These are phyloP conservation scores for Coniella lustricola DNA, from an alignment of 2,329 filamentous ascomycete genomes.

Conservation along the genomic window DNA sequence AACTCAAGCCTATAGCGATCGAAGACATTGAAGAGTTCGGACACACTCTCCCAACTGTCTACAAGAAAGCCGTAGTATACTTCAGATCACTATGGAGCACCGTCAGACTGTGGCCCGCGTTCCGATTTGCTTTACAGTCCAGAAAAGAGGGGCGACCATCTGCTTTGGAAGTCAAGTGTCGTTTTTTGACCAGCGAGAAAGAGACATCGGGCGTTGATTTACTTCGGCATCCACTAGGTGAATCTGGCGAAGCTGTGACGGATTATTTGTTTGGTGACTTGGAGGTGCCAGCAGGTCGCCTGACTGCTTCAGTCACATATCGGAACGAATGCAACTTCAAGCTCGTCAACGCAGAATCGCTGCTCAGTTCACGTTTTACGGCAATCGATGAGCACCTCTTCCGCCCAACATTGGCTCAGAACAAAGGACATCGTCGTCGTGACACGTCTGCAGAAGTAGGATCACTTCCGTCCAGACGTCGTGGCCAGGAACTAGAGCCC, in stretches of 20 bases:
- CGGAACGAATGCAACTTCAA: slow-evolving; percentile 85
- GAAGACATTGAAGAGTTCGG: slow-evolving; percentile 50
- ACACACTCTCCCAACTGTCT: slow-evolving; percentile 70
- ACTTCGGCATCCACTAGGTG: slow-evolving; percentile 63
- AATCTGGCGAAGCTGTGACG: slow-evolving; percentile 59
- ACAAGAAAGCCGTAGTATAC: slow-evolving; percentile 94
- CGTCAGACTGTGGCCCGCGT: slow-evolving; percentile 74
- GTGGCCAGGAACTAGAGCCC: slow-evolving; percentile 30
- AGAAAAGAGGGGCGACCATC: slow-evolving; percentile 63
- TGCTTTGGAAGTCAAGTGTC: slow-evolving; percentile 69
- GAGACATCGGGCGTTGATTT: slow-evolving; percentile 56
- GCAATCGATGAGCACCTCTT: slow-evolving; percentile 85
- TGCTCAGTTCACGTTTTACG: slow-evolving; percentile 90
- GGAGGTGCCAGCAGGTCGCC: slow-evolving; percentile 77
- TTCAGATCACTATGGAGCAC: slow-evolving; percentile 84
- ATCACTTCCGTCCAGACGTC: slow-evolving; percentile 64
- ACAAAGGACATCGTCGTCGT: slow-evolving; percentile 32
- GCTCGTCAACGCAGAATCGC: slow-evolving; percentile 82
- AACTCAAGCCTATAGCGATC: slow-evolving; percentile 58
- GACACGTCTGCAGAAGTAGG: slow-evolving; percentile 50
- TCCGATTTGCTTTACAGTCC: slow-evolving; percentile 71
- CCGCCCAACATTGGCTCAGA: slow-evolving; percentile 64
- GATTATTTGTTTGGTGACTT: slow-evolving; percentile 76
- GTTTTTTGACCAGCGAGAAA: slow-evolving; percentile 59
- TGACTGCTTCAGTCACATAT: slow-evolving; percentile 77